These are phyloP conservation scores for Calycina herbarum DNA, from an alignment of 2,329 filamentous ascomycete genomes.

Conservation along the genomic window DNA sequence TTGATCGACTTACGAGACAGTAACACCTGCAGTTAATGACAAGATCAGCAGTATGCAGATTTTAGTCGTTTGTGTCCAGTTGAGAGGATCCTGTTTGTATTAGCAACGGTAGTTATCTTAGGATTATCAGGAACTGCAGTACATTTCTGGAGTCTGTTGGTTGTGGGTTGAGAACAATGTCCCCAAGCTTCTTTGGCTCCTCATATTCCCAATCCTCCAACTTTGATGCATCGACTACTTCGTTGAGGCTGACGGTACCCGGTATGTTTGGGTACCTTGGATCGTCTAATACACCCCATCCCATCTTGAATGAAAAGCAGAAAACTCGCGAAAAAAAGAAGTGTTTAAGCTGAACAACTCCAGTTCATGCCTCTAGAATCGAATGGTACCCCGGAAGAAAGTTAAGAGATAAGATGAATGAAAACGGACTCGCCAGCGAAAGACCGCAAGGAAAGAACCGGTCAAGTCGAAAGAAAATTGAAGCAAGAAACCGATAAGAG, in stretches of 20 bases:
- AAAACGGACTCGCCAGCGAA: constrained; percentile 30
- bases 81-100: constrained; percentile 47
- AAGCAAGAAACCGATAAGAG: constrained; percentile 12
- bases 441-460: constrained; percentile 20
- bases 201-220: constrained; percentile 29
- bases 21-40: constrained; percentile 34
- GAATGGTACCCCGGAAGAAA: constrained; percentile 7
- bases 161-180: constrained; percentile 48
- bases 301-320: constrained; percentile 21
- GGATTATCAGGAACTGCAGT: background rate
- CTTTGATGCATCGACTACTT: constrained; percentile 26
- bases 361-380: constrained; percentile 20
- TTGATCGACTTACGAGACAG: constrained; percentile 26
- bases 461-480: constrained; percentile 6
- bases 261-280: constrained; percentile 33
- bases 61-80: constrained; percentile 43
- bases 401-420: background rate
- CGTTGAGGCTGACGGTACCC: constrained; percentile 31
- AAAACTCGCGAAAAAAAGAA: constrained; percentile 13
- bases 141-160: constrained; percentile 45
- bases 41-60: constrained; percentile 32
- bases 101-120: background rate
- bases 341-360: constrained; percentile 12
- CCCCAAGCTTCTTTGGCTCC: constrained; percentile 42
- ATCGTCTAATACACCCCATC: constrained; percentile 35